Conservation (phyloP, 2,329 filamentous ascomycete genomes). For the Fusarium longipes region DNA sequence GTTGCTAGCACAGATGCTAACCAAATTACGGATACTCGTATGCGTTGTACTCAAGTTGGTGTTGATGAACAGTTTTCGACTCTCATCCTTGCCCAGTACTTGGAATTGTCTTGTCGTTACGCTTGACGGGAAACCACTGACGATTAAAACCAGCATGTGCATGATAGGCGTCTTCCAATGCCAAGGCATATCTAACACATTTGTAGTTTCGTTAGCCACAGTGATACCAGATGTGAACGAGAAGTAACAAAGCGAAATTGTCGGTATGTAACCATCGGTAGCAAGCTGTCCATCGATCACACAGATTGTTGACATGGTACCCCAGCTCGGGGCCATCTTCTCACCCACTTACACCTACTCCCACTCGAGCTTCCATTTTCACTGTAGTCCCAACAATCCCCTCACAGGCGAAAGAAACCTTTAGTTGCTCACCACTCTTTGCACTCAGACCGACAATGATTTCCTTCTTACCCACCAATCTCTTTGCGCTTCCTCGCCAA, state of each 20-base stretch:
- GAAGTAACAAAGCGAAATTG: background rate
- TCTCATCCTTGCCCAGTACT: background rate
- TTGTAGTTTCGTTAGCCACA: too few relatives aligned
- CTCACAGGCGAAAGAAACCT: conserved; percentile 84
- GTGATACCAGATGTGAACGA: background rate
- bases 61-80: background rate
- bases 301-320: background rate
- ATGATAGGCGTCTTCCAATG: too few relatives aligned
- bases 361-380: conserved; percentile 38
- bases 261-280: background rate
- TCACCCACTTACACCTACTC: background rate
- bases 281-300: conserved; percentile 1
- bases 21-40: background rate
- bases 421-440: conserved; percentile 63
- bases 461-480: conserved; percentile 69
- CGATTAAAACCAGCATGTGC: background rate
- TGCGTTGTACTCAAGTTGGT: background rate
- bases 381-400: conserved; percentile 75
- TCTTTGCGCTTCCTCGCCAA: conserved; percentile 71
- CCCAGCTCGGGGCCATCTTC: background rate
- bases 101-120: conserved; percentile 16
- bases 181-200: background rate
- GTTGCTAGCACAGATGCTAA: background rate
- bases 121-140: background rate
- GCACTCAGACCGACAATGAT: conserved; percentile 68